Percentiles rank a stretch among this genome's conserved stretches.
phyloP scores from a whole-genome alignment of 2,329 filamentous ascomycete genomes.

The Taxawa tesnikishii region DNA sequence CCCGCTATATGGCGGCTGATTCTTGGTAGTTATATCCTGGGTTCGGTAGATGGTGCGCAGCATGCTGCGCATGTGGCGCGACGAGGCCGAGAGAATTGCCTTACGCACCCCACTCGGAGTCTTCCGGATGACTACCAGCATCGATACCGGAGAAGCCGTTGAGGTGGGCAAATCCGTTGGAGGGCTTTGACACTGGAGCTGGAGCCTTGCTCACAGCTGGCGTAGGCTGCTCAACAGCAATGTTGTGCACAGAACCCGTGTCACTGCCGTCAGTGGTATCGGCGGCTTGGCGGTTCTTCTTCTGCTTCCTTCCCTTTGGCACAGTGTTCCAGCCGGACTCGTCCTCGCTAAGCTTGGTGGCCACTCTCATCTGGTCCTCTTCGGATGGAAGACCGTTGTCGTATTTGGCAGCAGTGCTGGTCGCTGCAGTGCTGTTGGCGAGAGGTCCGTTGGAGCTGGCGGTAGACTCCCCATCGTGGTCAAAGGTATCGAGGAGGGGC shows the following conservation, averaged over 20 bases:
- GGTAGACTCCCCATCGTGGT: conserved; percentile 25
- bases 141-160: conserved; percentile 7
- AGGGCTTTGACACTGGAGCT: conserved; percentile 6
- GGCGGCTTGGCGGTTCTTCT: conserved; percentile 32
- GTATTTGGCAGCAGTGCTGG: conserved; percentile 24
- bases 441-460: conserved; percentile 25
- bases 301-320: conserved; percentile 40
- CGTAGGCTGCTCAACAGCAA: conserved; percentile 5
- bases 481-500: conserved; percentile 38
- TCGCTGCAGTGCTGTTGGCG: conserved; percentile 26
- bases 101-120: conserved; percentile 24
- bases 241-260: conserved; percentile 4
- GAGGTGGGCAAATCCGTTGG: conserved; percentile 9
- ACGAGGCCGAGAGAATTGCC: not conserved
- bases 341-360: conserved; percentile 31
- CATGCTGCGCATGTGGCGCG: no score
- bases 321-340: conserved; percentile 51
- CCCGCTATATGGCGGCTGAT: no score
- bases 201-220: conserved; percentile 2
- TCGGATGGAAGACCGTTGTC: conserved; percentile 41
- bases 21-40: no score
- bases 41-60: no score
- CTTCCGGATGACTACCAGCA: conserved; percentile 17
- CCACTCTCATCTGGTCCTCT: conserved; percentile 47
- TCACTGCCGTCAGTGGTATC: conserved; percentile 6